Evolutionary conservation across 75 land plant genomes (phyloP).

Genomic region (Pinus albicaulis): DNA sequence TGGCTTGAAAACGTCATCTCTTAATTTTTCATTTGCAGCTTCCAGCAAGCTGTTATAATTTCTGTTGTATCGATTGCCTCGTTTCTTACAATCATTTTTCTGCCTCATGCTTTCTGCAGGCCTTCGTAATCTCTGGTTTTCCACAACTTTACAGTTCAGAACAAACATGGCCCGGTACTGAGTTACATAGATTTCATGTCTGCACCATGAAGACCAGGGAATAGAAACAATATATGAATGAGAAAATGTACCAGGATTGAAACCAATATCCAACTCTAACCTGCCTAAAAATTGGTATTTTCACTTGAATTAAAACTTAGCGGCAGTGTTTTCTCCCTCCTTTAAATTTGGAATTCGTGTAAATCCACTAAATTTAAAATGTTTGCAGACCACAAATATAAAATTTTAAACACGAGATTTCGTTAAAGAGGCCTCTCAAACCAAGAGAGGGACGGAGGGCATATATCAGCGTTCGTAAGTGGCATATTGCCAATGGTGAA

Average conservation of each 20-base stretch:
- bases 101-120: slow-evolving; percentile 22
- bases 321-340: neutral
- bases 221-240: neutral
- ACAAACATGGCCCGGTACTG: slow-evolving; percentile 98
- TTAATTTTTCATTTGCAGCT: slow-evolving; percentile 2
- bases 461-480: no score
- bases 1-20: slow-evolving; percentile 37
- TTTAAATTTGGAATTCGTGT: neutral
- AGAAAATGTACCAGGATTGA: neutral
- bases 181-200: slow-evolving; percentile 83
- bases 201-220: slow-evolving; percentile 14
- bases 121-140: slow-evolving; percentile 21
- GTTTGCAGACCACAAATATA: neutral
- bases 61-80: slow-evolving; percentile 5
- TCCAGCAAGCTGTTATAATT: neutral
- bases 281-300: neutral
- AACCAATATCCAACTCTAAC: neutral
- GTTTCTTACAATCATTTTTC: slow-evolving; percentile 10
- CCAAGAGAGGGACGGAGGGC: no score
- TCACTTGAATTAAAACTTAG: neutral
- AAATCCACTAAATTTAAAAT: neutral
- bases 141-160: slow-evolving; percentile 64
- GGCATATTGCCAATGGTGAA: no score
- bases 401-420: neutral
- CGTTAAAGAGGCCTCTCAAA: neutral